Evolutionary conservation across 257 asterid species (phyloP).

Genomic region (Ehretia macrophylla): DNA sequence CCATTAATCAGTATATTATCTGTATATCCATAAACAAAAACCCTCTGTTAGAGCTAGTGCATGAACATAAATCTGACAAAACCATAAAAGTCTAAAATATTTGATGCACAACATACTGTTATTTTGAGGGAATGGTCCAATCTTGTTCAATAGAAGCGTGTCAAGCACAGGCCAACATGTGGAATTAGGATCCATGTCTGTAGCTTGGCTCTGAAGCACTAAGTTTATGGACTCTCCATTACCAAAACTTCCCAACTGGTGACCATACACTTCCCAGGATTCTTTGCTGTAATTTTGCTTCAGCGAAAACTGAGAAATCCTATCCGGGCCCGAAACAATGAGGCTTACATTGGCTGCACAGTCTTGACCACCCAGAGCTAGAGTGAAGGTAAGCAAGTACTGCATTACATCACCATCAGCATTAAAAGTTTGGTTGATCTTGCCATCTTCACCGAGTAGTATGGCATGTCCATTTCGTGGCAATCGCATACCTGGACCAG

Average conservation of each 20-base stretch:
- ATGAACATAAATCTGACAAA: not conserved
- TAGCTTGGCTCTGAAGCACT: constrained; percentile 40
- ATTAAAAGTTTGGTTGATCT: constrained; percentile 47
- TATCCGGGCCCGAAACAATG: constrained; percentile 53
- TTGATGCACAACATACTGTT: constrained; percentile 19
- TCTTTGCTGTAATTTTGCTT: constrained; percentile 29
- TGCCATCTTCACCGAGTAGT: constrained; percentile 43
- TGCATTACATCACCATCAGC: constrained; percentile 27
- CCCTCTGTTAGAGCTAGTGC: not conserved
- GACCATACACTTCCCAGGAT: constrained; percentile 49
- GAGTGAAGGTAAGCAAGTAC: constrained; percentile 46
- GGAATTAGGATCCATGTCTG: constrained; percentile 31
- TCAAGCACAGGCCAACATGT: constrained; percentile 65
- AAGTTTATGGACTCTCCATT: constrained; percentile 42
- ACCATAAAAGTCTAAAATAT: constrained; percentile 1
- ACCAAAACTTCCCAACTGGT: constrained; percentile 49
- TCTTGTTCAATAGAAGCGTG: constrained; percentile 26
- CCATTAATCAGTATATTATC: constrained; percentile 50
- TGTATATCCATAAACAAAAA: constrained; percentile 5
- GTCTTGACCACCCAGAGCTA: constrained; percentile 28
- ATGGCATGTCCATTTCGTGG: constrained; percentile 44
- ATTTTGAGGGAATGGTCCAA: constrained; percentile 19
- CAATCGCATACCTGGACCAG: constrained; percentile 21
- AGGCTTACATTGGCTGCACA: constrained; percentile 52
- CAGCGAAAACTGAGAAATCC: constrained; percentile 33